Evolutionary conservation across 2,329 filamentous ascomycete species (phyloP).

Genomic region (Penicillium brevicompactum): DNA sequence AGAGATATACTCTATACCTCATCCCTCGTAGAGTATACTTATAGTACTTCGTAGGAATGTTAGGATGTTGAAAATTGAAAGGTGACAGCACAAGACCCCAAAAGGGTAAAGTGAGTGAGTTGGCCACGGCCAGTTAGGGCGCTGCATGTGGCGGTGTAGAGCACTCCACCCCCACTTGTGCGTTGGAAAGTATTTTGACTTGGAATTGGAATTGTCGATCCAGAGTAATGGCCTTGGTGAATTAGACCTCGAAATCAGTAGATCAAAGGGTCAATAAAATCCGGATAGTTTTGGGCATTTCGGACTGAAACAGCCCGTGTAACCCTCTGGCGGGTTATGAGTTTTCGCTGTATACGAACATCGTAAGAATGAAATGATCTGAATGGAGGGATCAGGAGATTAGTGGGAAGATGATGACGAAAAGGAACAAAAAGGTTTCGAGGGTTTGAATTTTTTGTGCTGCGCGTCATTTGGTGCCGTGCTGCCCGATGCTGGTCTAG

Average conservation of each 20-base stretch:
- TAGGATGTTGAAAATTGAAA: neutral
- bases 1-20: neutral
- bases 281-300: neutral
- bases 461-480: conserved; percentile 20
- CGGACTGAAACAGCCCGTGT: conserved; percentile 18
- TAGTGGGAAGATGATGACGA: conserved; percentile 18
- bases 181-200: conserved; percentile 1
- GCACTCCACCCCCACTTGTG: conserved; percentile 25
- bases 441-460: conserved; percentile 10
- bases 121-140: conserved; percentile 26
- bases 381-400: conserved; percentile 16
- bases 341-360: neutral
- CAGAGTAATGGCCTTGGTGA: neutral
- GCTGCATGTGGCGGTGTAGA: conserved; percentile 32
- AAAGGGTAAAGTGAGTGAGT: conserved; percentile 26
- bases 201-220: neutral
- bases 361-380: neutral
- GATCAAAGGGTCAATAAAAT: neutral
- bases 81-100: conserved; percentile 10
- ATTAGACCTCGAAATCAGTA: neutral
- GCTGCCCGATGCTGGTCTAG: conserved; percentile 21
- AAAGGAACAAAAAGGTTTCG: neutral
- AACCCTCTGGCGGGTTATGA: conserved; percentile 8
- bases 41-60: neutral
- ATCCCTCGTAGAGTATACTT: neutral